Conservation (phyloP, 129 eudicot genomes). For the Flaveria sonorensis region DNA sequence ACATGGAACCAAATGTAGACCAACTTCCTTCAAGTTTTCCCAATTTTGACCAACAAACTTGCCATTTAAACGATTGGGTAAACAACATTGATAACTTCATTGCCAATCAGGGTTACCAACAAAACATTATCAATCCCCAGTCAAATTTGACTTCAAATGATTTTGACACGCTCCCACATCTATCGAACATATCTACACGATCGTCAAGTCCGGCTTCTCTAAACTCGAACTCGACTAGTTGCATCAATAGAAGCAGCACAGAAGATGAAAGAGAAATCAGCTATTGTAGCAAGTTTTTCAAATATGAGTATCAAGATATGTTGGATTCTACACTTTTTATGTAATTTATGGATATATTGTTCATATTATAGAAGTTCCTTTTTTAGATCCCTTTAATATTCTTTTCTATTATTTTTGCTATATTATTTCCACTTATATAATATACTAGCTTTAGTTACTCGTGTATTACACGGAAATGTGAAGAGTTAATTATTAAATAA, state of each 20-base stretch:
- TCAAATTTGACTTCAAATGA: slow-evolving; percentile 31
- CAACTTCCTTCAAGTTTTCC: slow-evolving; percentile 40
- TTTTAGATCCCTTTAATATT: neutral
- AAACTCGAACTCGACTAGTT: slow-evolving; percentile 39
- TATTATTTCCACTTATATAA: neutral
- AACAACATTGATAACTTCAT: slow-evolving; percentile 35
- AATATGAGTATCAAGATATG: slow-evolving; percentile 53
- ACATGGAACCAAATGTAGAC: slow-evolving; percentile 45
- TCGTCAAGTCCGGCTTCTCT: slow-evolving; percentile 64
- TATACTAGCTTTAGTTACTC: no score
- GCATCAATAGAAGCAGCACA: slow-evolving; percentile 41
- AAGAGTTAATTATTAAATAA: no score
- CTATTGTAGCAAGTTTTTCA: slow-evolving; percentile 50
- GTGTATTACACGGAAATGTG: no score
- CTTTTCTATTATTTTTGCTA: neutral
- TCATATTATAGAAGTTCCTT: slow-evolving; percentile 20
- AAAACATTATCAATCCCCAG: slow-evolving; percentile 33
- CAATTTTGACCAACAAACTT: slow-evolving; percentile 39
- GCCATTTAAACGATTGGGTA: slow-evolving; percentile 52
- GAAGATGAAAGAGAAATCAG: slow-evolving; percentile 68
- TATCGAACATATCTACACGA: slow-evolving; percentile 53
- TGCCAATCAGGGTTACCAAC: slow-evolving; percentile 45
- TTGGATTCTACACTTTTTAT: slow-evolving; percentile 47
- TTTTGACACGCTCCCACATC: slow-evolving; percentile 38
- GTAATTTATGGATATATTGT: slow-evolving; percentile 40